These are phyloP conservation scores for Xanthoconium stramineum DNA, from an alignment of 768 basidiomycete species.

Conservation along the genomic window DNA sequence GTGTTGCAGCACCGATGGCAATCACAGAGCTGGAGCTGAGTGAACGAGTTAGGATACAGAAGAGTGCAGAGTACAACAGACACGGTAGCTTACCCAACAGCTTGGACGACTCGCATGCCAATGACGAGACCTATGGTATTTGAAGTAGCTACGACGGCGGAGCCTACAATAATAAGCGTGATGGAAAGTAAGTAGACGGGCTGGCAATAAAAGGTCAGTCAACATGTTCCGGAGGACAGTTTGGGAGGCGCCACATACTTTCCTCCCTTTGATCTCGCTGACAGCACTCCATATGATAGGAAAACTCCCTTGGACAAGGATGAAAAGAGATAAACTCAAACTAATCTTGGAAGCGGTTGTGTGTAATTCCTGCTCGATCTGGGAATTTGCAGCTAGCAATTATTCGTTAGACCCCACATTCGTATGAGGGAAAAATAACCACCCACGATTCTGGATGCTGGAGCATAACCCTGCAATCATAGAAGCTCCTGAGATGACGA, in stretches of 20 bases:
- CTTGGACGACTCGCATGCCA: slow-evolving; percentile 66
- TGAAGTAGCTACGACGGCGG: slow-evolving; percentile 56
- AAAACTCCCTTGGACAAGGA: slow-evolving; percentile 63
- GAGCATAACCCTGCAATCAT: slow-evolving; percentile 28
- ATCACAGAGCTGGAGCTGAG: slow-evolving; percentile 63
- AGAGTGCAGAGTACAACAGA: neutral
- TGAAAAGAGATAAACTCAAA: slow-evolving; percentile 66
- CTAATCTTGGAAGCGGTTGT: slow-evolving; percentile 64
- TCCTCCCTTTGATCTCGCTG: slow-evolving; percentile 66
- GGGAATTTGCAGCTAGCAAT: slow-evolving; percentile 57
- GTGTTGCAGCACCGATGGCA: slow-evolving; percentile 66
- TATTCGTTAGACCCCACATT: neutral
- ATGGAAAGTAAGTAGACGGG: slow-evolving; percentile 55
- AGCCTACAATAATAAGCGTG: slow-evolving; percentile 51
- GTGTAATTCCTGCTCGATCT: slow-evolving; percentile 60
- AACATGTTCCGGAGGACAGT: neutral
- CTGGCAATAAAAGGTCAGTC: slow-evolving; percentile 25
- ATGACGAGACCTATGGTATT: slow-evolving; percentile 56
- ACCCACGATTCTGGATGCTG: slow-evolving; percentile 32
- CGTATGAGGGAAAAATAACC: neutral
- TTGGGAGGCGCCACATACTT: slow-evolving; percentile 49
- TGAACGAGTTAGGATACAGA: neutral
- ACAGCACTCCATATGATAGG: slow-evolving; percentile 31
- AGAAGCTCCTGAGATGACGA: slow-evolving; percentile 27
- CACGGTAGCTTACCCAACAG: slow-evolving; percentile 46